Conservation (phyloP, 2,329 filamentous ascomycete species). For the Coniochaeta sp. region DNA sequence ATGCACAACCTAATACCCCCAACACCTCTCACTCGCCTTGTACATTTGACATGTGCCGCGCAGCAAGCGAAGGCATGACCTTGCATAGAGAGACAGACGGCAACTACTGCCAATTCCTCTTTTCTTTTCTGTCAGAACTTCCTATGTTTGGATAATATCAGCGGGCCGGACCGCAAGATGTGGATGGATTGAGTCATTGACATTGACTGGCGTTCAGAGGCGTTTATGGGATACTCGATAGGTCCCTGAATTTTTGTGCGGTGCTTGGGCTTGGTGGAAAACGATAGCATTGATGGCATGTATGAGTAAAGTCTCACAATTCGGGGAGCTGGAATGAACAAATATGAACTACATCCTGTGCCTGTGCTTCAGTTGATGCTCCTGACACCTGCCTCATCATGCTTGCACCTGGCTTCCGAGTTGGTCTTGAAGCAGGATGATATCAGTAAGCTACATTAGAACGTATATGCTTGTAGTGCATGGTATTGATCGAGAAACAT, state of each 20-base stretch:
- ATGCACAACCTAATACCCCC: constrained; percentile 16
- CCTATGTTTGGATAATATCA: constrained; percentile 4
- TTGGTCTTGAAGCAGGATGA: not conserved
- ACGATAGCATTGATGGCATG: constrained; percentile 7
- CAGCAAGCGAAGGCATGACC: not conserved
- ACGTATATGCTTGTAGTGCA: too few species aligned
- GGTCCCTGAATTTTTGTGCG: not conserved
- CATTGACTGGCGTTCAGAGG: constrained; percentile 2
- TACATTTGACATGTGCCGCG: constrained; percentile 5
- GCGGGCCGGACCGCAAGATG: not conserved
- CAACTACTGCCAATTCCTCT: not conserved
- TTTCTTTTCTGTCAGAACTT: constrained; percentile 5
- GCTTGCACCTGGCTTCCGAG: not conserved
- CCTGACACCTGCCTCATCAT: not conserved
- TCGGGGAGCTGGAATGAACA: constrained; percentile 7
- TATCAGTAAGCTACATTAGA: too few species aligned
- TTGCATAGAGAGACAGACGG: constrained; percentile 1
- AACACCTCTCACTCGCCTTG: constrained; percentile 2
- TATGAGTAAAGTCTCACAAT: constrained; percentile 13
- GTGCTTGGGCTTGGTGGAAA: not conserved
- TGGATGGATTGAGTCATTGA: not conserved
- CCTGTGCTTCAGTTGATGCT: not conserved
- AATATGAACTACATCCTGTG: constrained; percentile 1
- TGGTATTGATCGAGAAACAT: too few species aligned
- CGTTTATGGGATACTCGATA: not conserved